These are phyloP conservation scores for Fragaria vesca DNA, from an alignment of 306 rosid species.

Conservation along the genomic window DNA sequence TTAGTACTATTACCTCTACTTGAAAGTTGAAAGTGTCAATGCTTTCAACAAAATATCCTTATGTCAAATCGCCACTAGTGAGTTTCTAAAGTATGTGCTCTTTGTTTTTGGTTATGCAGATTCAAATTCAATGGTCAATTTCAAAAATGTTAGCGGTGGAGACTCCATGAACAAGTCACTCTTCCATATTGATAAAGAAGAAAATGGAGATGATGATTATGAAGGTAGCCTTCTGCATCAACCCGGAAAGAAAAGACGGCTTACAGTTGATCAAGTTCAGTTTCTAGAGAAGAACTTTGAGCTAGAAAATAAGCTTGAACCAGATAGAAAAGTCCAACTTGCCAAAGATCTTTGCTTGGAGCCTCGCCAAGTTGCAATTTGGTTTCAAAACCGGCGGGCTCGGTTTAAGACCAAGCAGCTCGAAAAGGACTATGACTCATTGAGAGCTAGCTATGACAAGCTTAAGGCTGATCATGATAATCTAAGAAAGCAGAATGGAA, in stretches of 20 bases:
- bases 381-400: conserved; percentile 93
- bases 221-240: conserved; percentile 50
- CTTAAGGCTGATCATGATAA: conserved; percentile 61
- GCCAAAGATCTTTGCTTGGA: conserved; percentile 80
- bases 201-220: conserved; percentile 54
- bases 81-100: neutral
- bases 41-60: neutral
- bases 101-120: conserved; percentile 35
- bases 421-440: conserved; percentile 62
- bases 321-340: conserved; percentile 75
- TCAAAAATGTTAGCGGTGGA: conserved; percentile 43
- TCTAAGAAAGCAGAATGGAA: conserved; percentile 54
- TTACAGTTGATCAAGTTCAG: conserved; percentile 64
- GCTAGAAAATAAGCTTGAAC: conserved; percentile 83
- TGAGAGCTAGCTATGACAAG: conserved; percentile 56
- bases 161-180: conserved; percentile 44
- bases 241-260: conserved; percentile 82
- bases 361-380: conserved; percentile 94
- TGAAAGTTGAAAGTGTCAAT: neutral
- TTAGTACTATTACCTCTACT: neutral
- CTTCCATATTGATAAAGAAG: conserved; percentile 56
- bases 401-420: conserved; percentile 75
- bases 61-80: neutral
- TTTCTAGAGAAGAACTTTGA: conserved; percentile 74
- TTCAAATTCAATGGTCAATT: conserved; percentile 60